phyloP scores from a whole-genome alignment of 1,139 yeast genomes.

The Saccharomyces hybrid region DNA sequence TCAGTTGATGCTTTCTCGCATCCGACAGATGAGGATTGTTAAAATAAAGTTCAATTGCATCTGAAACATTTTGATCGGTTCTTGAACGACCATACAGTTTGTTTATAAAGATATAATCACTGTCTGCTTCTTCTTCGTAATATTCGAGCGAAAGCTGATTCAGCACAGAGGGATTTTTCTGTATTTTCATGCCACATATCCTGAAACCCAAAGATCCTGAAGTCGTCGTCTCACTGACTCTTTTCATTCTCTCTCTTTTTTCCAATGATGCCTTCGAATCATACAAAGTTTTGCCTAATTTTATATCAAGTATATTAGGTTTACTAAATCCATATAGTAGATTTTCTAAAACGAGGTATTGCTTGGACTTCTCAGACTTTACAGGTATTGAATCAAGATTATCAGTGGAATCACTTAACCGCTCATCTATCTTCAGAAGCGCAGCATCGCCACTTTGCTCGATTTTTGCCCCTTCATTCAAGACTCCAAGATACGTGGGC shows the following conservation, averaged over 20 bases:
- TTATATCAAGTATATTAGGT: conserved; percentile 78
- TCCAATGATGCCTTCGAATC: conserved; percentile 54
- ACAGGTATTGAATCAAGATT: conserved; percentile 6
- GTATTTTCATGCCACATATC: conserved; percentile 82
- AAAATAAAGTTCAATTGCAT: conserved; percentile 51
- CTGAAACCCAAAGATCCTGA: conserved; percentile 70
- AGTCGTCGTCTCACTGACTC: conserved; percentile 66
- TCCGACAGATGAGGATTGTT: conserved; percentile 31
- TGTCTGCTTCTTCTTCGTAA: conserved; percentile 22
- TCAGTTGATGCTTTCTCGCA: conserved; percentile 32
- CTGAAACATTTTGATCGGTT: conserved; percentile 37
- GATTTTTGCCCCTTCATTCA: conserved; percentile 35
- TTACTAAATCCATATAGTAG: conserved; percentile 49
- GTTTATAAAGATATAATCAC: conserved; percentile 45
- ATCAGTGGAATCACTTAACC: neutral
- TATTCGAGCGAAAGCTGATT: conserved; percentile 10
- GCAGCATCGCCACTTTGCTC: conserved; percentile 3
- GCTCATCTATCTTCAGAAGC: conserved; percentile 5
- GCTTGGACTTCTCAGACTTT: conserved; percentile 13
- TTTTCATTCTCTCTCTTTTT: conserved; percentile 51
- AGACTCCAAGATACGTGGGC: conserved; percentile 39
- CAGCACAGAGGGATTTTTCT: conserved; percentile 9
- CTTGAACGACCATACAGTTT: conserved; percentile 67
- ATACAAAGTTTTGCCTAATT: conserved; percentile 64
- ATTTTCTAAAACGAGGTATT: conserved; percentile 68